A percentile compares a stretch with the other conserved stretches of the same genome.
Conservation (phyloP, 176 grass and related monocot species). For the Pontederia paniculata region DNA sequence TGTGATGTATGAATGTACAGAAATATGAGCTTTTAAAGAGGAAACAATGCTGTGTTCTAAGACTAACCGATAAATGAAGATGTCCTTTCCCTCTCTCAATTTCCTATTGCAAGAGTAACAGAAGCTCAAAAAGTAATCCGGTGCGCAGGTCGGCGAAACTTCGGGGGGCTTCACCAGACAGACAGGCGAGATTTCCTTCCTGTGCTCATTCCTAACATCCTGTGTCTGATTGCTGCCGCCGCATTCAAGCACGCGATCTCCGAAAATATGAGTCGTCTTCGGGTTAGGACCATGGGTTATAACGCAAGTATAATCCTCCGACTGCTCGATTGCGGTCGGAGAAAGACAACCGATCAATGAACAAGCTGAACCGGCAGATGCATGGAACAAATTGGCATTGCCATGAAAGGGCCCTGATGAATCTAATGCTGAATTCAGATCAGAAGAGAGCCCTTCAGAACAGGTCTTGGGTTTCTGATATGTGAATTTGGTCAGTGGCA, state of each 20-base stretch:
- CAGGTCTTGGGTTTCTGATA: slow-evolving; percentile 43
- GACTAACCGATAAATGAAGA: slow-evolving; percentile 85
- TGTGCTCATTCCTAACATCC: slow-evolving; percentile 12
- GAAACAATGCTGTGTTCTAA: neutral
- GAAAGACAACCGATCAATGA: slow-evolving; percentile 38
- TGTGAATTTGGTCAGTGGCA: neutral
- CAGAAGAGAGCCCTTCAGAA: slow-evolving; percentile 27
- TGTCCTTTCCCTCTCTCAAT: slow-evolving; percentile 56
- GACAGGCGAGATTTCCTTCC: neutral
- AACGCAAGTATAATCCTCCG: slow-evolving; percentile 97
- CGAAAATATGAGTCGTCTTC: slow-evolving; percentile 89
- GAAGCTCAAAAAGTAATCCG: slow-evolving; percentile 45
- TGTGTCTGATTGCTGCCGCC: slow-evolving; percentile 33
- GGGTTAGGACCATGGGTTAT: slow-evolving; percentile 82
- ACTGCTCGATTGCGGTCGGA: slow-evolving; percentile 84
- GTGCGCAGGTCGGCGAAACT: slow-evolving; percentile 8
- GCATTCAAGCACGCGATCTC: slow-evolving; percentile 72
- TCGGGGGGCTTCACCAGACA: slow-evolving; percentile 28
- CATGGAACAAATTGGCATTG: slow-evolving; percentile 33
- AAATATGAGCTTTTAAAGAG: neutral
- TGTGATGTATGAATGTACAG: neutral
- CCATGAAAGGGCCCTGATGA: neutral
- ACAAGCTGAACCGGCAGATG: slow-evolving; percentile 26
- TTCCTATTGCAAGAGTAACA: slow-evolving; percentile 77
- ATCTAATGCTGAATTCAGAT: slow-evolving; percentile 11